A percentile compares a stretch with the other conserved stretches of the same genome.
phyloP scores from a whole-genome alignment of 768 basidiomycete species.

The Krasilnikovozyma curviuscula region DNA sequence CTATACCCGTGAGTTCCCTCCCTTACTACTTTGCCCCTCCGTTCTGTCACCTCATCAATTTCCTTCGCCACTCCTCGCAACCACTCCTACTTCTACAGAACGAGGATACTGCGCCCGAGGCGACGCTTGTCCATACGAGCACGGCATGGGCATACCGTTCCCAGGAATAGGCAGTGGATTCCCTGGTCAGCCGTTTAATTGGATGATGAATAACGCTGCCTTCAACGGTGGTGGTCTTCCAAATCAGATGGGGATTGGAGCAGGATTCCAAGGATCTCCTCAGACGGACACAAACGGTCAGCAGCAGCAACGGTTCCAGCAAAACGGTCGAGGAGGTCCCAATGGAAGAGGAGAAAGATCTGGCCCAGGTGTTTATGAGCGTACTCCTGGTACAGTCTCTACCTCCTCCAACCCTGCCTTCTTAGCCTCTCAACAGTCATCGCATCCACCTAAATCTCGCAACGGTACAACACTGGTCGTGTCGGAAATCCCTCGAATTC shows the following conservation, averaged over 20 bases:
- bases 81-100: slow-evolving; percentile 34
- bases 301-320: slow-evolving; percentile 2
- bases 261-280: slow-evolving; percentile 25
- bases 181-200: neutral
- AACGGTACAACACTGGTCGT: slow-evolving; percentile 42
- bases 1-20: too few species aligned
- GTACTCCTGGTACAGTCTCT: too few species aligned
- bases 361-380: slow-evolving; percentile 30
- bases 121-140: slow-evolving; percentile 72
- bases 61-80: too few species aligned
- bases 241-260: slow-evolving; percentile 36
- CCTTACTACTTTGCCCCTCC: too few species aligned
- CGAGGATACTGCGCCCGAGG: slow-evolving; percentile 81
- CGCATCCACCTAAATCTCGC: slow-evolving; percentile 21
- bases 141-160: slow-evolving; percentile 35
- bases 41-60: too few species aligned
- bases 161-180: neutral
- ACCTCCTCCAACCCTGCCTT: too few species aligned
- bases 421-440: too few species aligned
- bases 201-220: slow-evolving; percentile 34
- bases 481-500: slow-evolving; percentile 78
- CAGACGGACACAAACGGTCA: slow-evolving; percentile 1
- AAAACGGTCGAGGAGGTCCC: slow-evolving; percentile 21
- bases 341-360: slow-evolving; percentile 30
- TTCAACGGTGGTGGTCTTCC: slow-evolving; percentile 38